Evolutionary conservation across 2,329 filamentous ascomycete genomes (phyloP), one percentile per base, ranked within the genome.

Genomic region (Aureobasidium sp.): DNA sequence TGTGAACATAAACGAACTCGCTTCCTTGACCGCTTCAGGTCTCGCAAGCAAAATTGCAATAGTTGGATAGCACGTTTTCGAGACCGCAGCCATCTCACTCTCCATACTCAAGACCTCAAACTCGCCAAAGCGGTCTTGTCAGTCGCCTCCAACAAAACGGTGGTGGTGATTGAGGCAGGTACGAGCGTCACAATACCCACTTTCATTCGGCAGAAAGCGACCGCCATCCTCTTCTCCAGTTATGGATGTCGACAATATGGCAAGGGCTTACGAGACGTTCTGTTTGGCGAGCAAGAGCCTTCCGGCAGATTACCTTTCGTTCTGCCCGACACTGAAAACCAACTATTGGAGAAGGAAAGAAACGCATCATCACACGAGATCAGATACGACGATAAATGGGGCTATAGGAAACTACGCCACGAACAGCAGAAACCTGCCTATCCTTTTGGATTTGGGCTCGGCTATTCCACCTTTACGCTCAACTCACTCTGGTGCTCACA

Each of bases 361-460:
- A 60, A 62, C 19, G 67, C 69, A 24, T 35, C 45, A 15, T 70
- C 69, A 19, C 64, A 69, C 50, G 65, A 65, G 3, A 70, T 68
- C 67, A 47, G 15, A 37, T 57, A 57, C 19, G 53, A 47, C 29
- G 53, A 57, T 29, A 33, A 57, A 22, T 68, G 64, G 57, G 68
- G 69, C 14, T 68, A 70, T 39, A 61, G 65, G 29, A 52, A 68
- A 14, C 62, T 70, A 8, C 68, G 70, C 56, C 66, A 64, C 48
- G 59, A 67, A 14, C 60, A 62, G 14, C 64, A 64, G 65, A 70
- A 56, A 24, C 64, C 65, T 11, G 49, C 48, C 5, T 66, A 62
- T 47, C 61, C 65, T 2, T 60, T 67, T 11, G 62, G 62, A 7
- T 63, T 53, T 12, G 62, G 62, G 1, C 62, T 63, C 29, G 56